These are phyloP conservation scores for Tausonia pullulans DNA, from an alignment of 1,284 basidiomycete species.

Conservation along the genomic window DNA sequence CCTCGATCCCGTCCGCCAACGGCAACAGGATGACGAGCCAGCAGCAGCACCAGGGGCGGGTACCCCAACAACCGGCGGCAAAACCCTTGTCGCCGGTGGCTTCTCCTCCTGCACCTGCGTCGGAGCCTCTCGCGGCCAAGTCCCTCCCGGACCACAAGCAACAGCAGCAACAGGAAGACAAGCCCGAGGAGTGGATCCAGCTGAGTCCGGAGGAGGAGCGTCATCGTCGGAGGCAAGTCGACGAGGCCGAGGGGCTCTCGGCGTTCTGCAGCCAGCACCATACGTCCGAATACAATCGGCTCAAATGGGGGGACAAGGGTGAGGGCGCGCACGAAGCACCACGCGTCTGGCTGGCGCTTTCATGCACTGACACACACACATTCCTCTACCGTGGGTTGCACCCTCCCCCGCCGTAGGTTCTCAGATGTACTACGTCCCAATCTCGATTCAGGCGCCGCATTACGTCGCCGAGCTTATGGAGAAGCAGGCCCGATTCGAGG, in stretches of 20 bases:
- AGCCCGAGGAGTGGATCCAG: background rate
- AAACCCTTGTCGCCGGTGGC: too few species aligned
- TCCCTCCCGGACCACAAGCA: background rate
- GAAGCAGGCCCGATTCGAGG: constrained; percentile 45
- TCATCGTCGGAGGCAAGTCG: background rate
- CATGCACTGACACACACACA: background rate
- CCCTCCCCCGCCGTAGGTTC: constrained; percentile 21
- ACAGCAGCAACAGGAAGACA: background rate
- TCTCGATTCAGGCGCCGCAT: constrained; percentile 57
- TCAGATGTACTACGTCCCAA: constrained; percentile 47
- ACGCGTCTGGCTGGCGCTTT: background rate
- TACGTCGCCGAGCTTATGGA: constrained; percentile 49
- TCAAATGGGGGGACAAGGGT: constrained; percentile 64
- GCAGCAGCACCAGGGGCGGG: too few species aligned
- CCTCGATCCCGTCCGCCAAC: too few species aligned
- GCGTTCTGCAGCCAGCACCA: constrained; percentile 53
- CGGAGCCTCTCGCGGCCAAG: too few species aligned
- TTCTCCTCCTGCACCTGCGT: too few species aligned
- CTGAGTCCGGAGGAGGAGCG: constrained; percentile 9
- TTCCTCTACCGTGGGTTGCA: constrained; percentile 5
- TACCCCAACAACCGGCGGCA: too few species aligned
- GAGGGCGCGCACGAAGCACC: constrained; percentile 33
- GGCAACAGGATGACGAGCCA: too few species aligned
- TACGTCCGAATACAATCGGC: constrained; percentile 57
- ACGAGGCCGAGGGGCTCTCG: constrained; percentile 19